Percentiles rank a stretch among this genome's conserved stretches.
phyloP scores from a whole-genome alignment of 75 land plant species.

The Pinus tabuliformis region DNA sequence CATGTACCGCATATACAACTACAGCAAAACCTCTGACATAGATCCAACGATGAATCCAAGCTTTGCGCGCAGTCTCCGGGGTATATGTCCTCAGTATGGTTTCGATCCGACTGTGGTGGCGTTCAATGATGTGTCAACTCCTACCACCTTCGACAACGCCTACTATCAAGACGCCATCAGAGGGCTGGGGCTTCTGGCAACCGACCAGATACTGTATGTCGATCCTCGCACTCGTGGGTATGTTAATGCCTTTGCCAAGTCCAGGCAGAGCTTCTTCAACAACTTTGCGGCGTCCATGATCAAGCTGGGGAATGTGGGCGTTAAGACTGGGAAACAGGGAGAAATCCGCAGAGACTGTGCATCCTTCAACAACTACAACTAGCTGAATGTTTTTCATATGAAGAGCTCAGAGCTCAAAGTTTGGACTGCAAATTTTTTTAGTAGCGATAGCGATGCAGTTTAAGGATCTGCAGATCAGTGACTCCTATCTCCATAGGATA shows the following conservation, averaged over 20 bases:
- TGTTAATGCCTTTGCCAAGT: slow-evolving; percentile 21
- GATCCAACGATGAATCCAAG: slow-evolving; percentile 31
- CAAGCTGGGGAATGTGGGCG: slow-evolving; percentile 19
- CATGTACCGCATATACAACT: slow-evolving; percentile 23
- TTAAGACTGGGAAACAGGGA: slow-evolving; percentile 27
- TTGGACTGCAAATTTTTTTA: too few species aligned
- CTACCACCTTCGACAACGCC: slow-evolving; percentile 42
- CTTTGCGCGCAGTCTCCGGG: slow-evolving; percentile 6
- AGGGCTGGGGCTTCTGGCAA: slow-evolving; percentile 19
- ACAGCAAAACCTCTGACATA: slow-evolving; percentile 1
- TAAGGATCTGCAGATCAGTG: too few species aligned
- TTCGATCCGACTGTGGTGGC: slow-evolving; percentile 11
- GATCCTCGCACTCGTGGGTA: slow-evolving; percentile 28
- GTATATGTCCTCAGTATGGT: slow-evolving; percentile 13
- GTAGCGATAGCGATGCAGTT: too few species aligned
- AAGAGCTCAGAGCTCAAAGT: too few species aligned
- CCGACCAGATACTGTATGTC: slow-evolving; percentile 34
- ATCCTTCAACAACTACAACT: slow-evolving; percentile 2
- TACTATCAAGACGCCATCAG: slow-evolving; percentile 25
- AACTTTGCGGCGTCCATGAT: slow-evolving; percentile 21
- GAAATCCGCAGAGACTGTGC: slow-evolving; percentile 21
- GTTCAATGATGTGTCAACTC: slow-evolving; percentile 34
- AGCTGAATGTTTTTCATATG: neutral
- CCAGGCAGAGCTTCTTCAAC: slow-evolving; percentile 13
- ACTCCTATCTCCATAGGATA: too few species aligned